Percentiles rank a stretch among this genome's conserved stretches.
Evolutionary conservation across 495 filamentous ascomycete species (phyloP).

Genomic region (Cudoniella acicularis): DNA sequence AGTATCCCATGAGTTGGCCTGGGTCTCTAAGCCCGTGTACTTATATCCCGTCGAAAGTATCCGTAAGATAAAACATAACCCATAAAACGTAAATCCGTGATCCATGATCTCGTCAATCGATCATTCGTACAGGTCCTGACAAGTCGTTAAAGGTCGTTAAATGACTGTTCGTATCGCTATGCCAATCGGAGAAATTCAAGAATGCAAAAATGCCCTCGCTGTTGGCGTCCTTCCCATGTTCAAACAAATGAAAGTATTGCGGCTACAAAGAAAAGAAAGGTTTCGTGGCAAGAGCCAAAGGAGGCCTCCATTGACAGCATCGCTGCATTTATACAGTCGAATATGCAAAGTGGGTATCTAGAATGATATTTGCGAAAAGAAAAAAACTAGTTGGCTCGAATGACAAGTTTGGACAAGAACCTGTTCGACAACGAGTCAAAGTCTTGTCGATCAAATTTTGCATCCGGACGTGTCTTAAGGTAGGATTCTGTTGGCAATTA

Average conservation of each 20-base stretch:
- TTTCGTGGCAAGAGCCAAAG: not conserved
- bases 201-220: constrained; percentile 15
- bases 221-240: constrained; percentile 12
- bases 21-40: constrained; percentile 25
- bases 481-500: constrained; percentile 44
- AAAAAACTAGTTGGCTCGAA: constrained; percentile 71
- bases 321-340: constrained; percentile 24
- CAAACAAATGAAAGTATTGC: constrained; percentile 13
- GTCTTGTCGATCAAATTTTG: constrained; percentile 81
- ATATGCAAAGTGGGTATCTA: constrained; percentile 29
- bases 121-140: constrained; percentile 23
- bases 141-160: constrained; percentile 23
- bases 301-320: constrained; percentile 18
- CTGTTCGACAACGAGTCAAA: constrained; percentile 94
- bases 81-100: constrained; percentile 20
- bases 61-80: constrained; percentile 20
- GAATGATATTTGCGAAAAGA: constrained; percentile 19
- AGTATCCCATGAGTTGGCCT: constrained; percentile 2
- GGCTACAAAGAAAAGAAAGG: constrained; percentile 19
- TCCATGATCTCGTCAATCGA: constrained; percentile 19
- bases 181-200: constrained; percentile 15
- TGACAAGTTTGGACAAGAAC: constrained; percentile 89
- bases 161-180: constrained; percentile 24
- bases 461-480: constrained; percentile 49
- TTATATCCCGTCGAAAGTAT: constrained; percentile 2